Base-by-base conservation (phyloP, 345 rosid species). In the Noccaea bulbosa region DNA sequence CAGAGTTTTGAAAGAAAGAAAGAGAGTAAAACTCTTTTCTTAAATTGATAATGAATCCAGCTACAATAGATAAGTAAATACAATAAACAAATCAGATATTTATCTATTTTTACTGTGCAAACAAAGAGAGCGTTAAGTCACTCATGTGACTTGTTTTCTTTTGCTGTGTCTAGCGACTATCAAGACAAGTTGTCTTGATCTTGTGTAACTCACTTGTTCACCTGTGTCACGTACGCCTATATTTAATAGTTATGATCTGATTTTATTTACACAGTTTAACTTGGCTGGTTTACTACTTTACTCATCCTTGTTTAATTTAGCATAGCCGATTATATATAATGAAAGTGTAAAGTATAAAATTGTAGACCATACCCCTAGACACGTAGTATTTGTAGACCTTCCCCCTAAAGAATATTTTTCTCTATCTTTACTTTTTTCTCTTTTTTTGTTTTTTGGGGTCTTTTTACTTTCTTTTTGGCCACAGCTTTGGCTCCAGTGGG, bases 401-500 rank as follows among this genome's bases (percentile, higher is more conserved):
- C 24, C 45, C 38, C 40, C 27, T 71, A 67, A 20, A 67, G 67
- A 74, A 74, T 59, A 34, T 51, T 44, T 44, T 16, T 12, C 10
- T 8, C 7, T 34, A 51, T 67, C 49, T 34, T 74, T 60, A 30
- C 47, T 37, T 61, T 61, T 53, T 65, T 43, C 22, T 24, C 16
- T 11, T 40, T 27, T 61, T 9, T 11, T 2, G 7, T 40, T 27
- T 50, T n/a, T 11, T 2, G 5, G 30, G 51, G 12, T n/a, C 57
- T 72, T 48, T 64, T 56, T 30, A 65, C 59, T 17, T 22, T 40
- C 30, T 50, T 30, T 34, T 38, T 46, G 22, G 44, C 37, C 71
- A 64, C 76, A 72, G 70, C 76, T 74, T 51, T 67, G 47, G 51
- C 30, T 15, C 64, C 4, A 67, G 78, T 67, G 63, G 57, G 62